These are phyloP conservation scores for Solidago caesia DNA, from an alignment of 129 eudicot genomes.

Conservation along the genomic window DNA sequence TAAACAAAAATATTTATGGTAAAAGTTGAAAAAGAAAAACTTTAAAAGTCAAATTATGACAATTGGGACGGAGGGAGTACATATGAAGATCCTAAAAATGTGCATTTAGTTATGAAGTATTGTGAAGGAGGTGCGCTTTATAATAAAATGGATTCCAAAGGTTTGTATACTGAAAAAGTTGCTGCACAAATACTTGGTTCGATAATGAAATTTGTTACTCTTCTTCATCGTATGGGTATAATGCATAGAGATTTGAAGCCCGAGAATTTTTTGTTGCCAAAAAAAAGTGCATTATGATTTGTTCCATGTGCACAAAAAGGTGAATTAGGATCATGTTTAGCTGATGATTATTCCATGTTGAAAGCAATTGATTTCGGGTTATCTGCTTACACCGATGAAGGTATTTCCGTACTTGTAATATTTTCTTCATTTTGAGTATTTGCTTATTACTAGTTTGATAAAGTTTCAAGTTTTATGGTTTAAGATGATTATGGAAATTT, in stretches of 20 bases:
- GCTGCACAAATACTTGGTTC: constrained; percentile 73
- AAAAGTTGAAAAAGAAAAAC: no score
- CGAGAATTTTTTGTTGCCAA: constrained; percentile 74
- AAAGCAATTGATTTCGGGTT: constrained; percentile 90
- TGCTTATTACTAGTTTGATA: neutral
- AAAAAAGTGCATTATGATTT: constrained; percentile 32
- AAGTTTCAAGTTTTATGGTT: no score
- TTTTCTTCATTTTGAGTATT: neutral
- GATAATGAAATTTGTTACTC: constrained; percentile 72
- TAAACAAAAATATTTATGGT: no score
- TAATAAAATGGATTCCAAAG: constrained; percentile 71
- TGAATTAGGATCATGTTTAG: no score
- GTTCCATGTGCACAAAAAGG: no score
- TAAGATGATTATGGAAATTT: neutral
- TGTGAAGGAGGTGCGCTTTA: constrained; percentile 92
- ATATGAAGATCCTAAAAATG: constrained; percentile 60
- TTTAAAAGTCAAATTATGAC: no score
- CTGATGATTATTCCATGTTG: constrained; percentile 41
- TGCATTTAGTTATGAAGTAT: constrained; percentile 80
- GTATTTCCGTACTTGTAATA: constrained; percentile 18
- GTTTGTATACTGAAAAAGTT: constrained; percentile 63
- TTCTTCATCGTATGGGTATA: constrained; percentile 86
- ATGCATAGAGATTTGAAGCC: no score
- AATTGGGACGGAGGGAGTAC: no score
- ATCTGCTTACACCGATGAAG: constrained; percentile 74